These are phyloP conservation scores for Citrus glauca DNA, from an alignment of 345 rosid species.

Conservation along the genomic window DNA sequence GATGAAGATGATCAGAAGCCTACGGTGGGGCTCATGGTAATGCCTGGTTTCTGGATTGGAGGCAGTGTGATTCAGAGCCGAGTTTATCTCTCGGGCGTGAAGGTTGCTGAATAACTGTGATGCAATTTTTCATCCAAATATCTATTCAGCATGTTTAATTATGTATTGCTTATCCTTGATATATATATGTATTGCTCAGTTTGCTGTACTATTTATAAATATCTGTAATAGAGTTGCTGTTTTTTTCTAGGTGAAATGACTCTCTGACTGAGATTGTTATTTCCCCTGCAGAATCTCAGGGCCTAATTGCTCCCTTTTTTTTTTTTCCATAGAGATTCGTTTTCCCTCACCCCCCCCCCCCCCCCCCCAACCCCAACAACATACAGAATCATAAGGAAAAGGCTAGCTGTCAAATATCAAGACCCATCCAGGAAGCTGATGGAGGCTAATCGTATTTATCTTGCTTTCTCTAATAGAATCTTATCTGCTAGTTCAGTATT, in stretches of 20 bases:
- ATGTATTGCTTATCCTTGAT: conserved; percentile 2
- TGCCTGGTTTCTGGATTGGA: conserved; percentile 85
- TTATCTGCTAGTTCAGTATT: background rate
- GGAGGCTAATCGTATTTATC: background rate
- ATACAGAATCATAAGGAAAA: background rate
- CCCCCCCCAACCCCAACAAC: no score
- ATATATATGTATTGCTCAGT: background rate
- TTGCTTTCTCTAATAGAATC: background rate
- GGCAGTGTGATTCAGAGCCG: conserved; percentile 72
- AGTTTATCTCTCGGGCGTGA: conserved; percentile 70
- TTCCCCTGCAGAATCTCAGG: background rate
- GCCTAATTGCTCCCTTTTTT: background rate
- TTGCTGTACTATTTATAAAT: conserved; percentile 11
- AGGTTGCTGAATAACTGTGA: conserved; percentile 46
- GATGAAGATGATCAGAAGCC: conserved; percentile 55
- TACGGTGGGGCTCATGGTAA: conserved; percentile 67
- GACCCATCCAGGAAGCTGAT: background rate
- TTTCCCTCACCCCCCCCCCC: no score
- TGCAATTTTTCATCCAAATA: background rate
- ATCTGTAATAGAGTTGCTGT: conserved; percentile 8
- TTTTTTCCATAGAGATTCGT: background rate
- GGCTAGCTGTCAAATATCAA: background rate
- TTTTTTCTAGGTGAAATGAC: conserved; percentile 10
- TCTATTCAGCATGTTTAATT: conserved; percentile 12
- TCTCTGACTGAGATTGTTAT: background rate